Conservation (phyloP, 2,329 filamentous ascomycete genomes). For the Penicillium hordei region DNA sequence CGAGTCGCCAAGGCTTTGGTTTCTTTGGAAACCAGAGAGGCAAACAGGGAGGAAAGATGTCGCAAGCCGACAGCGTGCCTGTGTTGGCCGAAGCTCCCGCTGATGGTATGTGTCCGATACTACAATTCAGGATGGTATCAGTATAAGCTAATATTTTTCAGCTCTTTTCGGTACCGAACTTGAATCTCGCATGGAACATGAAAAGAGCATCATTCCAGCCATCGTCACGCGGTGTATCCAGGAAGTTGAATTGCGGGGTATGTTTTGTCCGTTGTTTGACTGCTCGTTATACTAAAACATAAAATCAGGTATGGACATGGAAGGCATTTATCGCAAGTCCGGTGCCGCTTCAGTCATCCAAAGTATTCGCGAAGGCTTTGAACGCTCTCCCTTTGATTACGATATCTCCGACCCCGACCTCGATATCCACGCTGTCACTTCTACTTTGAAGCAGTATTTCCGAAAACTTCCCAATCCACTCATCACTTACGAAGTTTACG, state of each 20-base stretch:
- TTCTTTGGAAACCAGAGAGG: constrained; percentile 62
- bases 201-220: constrained; percentile 83
- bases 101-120: constrained; percentile 37
- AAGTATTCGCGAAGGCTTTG: constrained; percentile 85
- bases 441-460: constrained; percentile 96
- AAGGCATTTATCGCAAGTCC: constrained; percentile 97
- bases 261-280: constrained; percentile 15
- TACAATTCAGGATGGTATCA: neutral
- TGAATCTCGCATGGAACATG: constrained; percentile 78
- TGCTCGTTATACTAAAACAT: constrained; percentile 16
- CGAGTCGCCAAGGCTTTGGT: constrained; percentile 63
- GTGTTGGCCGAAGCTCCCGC: constrained; percentile 39
- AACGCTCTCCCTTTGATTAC: constrained; percentile 70
- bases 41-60: constrained; percentile 43
- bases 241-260: constrained; percentile 87
- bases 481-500: constrained; percentile 90
- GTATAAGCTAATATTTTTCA: constrained; percentile 25
- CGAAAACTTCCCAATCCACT: constrained; percentile 85
- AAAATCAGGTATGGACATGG: constrained; percentile 73
- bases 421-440: constrained; percentile 95
- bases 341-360: constrained; percentile 91
- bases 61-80: constrained; percentile 46
- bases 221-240: constrained; percentile 94
- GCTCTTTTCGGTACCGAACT: constrained; percentile 87
- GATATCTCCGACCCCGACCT: constrained; percentile 92